Conservation (phyloP, 495 filamentous ascomycete genomes). For the Thermochaetoides thermophila region DNA sequence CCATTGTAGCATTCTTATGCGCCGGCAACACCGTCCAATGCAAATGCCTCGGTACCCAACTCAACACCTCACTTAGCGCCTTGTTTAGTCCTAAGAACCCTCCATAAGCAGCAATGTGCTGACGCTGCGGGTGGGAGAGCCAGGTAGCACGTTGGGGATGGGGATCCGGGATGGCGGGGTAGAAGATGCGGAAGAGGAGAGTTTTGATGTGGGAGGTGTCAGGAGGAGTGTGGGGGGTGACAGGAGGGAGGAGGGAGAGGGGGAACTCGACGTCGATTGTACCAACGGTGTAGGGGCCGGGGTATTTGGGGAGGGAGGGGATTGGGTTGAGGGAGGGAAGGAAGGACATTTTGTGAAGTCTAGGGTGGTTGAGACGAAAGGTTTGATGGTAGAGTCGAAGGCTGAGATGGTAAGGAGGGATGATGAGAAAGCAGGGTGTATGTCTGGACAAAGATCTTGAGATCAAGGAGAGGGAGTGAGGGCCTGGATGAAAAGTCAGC, state of each 20-base stretch:
- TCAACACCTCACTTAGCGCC: too few species aligned
- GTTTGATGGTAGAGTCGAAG: too few species aligned
- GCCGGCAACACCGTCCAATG: constrained; percentile 46
- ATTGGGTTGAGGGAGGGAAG: constrained; percentile 22
- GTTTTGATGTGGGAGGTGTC: constrained; percentile 41
- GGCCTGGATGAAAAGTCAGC: too few species aligned
- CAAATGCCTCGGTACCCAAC: constrained; percentile 49
- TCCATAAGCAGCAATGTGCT: constrained; percentile 50
- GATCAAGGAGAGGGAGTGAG: too few species aligned
- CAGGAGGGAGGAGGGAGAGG: constrained; percentile 41
- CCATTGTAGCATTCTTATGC: constrained; percentile 27
- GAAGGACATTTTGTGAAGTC: constrained; percentile 9
- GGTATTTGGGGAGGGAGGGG: constrained; percentile 51
- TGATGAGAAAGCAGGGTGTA: too few species aligned
- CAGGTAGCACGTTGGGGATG: constrained; percentile 39
- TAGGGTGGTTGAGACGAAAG: too few species aligned
- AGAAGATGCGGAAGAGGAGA: constrained; percentile 61
- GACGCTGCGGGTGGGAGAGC: constrained; percentile 58
- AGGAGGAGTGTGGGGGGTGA: constrained; percentile 34
- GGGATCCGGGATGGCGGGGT: constrained; percentile 41
- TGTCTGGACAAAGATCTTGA: too few species aligned
- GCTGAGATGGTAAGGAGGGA: too few species aligned
- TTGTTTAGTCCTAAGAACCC: constrained; percentile 51
- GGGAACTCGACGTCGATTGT: constrained; percentile 63
- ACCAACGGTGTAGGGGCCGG: constrained; percentile 60